A percentile compares a stretch with the other conserved stretches of the same genome.
These are phyloP conservation scores for Solanum piurae DNA, from an alignment of 257 asterid species.

Conservation along the genomic window DNA sequence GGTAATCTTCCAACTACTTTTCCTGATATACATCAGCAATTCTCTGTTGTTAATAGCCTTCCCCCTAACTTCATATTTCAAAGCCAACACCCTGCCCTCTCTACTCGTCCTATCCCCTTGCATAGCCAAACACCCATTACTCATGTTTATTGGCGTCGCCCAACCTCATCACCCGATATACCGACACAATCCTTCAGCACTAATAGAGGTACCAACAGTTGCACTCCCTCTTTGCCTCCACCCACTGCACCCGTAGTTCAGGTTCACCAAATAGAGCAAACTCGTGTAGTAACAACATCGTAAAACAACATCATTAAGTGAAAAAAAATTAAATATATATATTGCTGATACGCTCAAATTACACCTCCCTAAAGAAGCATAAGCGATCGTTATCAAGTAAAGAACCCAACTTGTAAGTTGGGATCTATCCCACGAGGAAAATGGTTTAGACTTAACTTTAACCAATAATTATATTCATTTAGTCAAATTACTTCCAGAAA, in stretches of 20 bases:
- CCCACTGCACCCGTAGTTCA: background rate
- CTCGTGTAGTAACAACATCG: background rate
- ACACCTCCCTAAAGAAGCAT: too few species aligned
- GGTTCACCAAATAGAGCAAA: background rate
- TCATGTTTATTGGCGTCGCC: background rate
- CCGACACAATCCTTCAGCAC: background rate
- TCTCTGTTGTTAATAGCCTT: too few species aligned
- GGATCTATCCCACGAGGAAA: too few species aligned
- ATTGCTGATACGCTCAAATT: too few species aligned
- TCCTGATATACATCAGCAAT: too few species aligned
- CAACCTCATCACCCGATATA: background rate
- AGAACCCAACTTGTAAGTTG: too few species aligned
- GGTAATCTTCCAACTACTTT: too few species aligned
- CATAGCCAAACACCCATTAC: background rate
- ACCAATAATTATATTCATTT: too few species aligned
- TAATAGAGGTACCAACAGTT: background rate
- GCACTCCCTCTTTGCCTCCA: background rate
- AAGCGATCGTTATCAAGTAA: too few species aligned
- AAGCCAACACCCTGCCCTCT: background rate
- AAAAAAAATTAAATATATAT: too few species aligned
- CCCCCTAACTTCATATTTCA: background rate
- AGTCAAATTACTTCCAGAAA: too few species aligned
- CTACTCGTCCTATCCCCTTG: background rate
- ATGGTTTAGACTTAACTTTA: too few species aligned
- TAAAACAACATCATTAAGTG: background rate